phyloP scores from a whole-genome alignment of 495 filamentous ascomycete genomes.

The Penicillium cinerascens region DNA sequence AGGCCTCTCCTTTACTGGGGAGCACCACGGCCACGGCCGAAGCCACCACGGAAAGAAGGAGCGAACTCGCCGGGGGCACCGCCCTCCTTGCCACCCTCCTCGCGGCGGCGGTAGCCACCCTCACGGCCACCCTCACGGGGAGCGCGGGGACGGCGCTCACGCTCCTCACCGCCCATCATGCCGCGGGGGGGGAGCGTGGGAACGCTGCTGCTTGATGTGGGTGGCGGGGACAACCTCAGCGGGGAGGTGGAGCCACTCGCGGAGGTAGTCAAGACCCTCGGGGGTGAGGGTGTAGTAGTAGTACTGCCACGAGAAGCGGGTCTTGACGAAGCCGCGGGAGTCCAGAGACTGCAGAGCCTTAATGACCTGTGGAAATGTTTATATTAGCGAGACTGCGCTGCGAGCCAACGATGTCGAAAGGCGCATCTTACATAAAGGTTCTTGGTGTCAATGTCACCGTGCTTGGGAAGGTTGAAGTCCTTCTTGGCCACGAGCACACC shows the following conservation, averaged over 20 bases:
- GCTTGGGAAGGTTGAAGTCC: constrained; percentile 92
- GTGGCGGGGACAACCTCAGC: constrained; percentile 99
- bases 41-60: constrained; percentile 92
- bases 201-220: constrained; percentile 99
- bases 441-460: constrained; percentile 94
- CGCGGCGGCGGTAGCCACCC: constrained; percentile 89
- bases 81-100: constrained; percentile 90
- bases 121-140: constrained; percentile 92
- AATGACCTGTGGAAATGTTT: constrained; percentile 61
- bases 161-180: constrained; percentile 94
- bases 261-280: constrained; percentile 99
- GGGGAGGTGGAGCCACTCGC: constrained; percentile 99
- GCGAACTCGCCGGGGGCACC: constrained; percentile 92
- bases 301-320: constrained; percentile 99
- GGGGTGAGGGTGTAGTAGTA: constrained; percentile 99
- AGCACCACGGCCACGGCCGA: constrained; percentile 86
- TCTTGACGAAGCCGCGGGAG: constrained; percentile 98
- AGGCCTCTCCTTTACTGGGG: constrained; percentile 51
- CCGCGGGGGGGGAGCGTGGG: constrained; percentile 95
- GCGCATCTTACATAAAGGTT: constrained; percentile 71
- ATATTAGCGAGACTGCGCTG: neutral
- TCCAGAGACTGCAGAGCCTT: constrained; percentile 97
- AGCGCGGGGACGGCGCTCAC: constrained; percentile 74
- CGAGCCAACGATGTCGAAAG: neutral
- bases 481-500: constrained; percentile 99